Evolutionary conservation across 345 rosid genomes (phyloP).

Genomic region (Eutrema japonicum): DNA sequence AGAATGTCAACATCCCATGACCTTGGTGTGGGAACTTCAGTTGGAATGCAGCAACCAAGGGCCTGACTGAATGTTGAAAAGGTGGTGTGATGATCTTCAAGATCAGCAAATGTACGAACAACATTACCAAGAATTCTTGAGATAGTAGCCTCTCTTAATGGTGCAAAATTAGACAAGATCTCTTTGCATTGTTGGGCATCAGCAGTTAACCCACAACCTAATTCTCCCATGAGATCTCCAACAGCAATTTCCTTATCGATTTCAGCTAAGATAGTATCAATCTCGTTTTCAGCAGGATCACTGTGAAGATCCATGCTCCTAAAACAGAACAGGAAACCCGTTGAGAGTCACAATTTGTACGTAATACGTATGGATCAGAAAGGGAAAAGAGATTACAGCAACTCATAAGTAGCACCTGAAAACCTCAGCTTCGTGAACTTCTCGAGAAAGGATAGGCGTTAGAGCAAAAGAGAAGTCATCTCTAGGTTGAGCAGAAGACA

Average conservation of each 20-base stretch:
- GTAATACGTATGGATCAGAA: background rate
- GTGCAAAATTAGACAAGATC: conserved; percentile 69
- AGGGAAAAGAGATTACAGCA: conserved; percentile 12
- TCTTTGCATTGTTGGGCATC: conserved; percentile 71
- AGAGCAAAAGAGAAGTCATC: conserved; percentile 59
- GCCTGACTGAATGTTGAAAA: conserved; percentile 76
- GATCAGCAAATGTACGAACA: conserved; percentile 49
- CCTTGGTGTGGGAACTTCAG: conserved; percentile 47
- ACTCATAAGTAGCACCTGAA: conserved; percentile 55
- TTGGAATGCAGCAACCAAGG: conserved; percentile 58
- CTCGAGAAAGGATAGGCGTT: conserved; percentile 65
- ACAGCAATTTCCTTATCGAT: conserved; percentile 79
- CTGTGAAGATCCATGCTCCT: conserved; percentile 57
- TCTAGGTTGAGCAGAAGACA: conserved; percentile 61
- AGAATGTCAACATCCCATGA: conserved; percentile 85
- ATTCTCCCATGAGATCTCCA: conserved; percentile 81
- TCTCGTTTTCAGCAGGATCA: conserved; percentile 61
- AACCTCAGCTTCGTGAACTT: conserved; percentile 55
- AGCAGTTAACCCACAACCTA: conserved; percentile 87
- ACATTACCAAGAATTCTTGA: conserved; percentile 71
- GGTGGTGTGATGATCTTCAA: conserved; percentile 47
- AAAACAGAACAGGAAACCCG: conserved; percentile 26
- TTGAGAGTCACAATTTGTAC: conserved; percentile 14
- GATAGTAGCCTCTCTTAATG: conserved; percentile 72
- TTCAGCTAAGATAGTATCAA: conserved; percentile 78